phyloP scores from a whole-genome alignment of 2,329 filamentous ascomycete species.

The Colletotrichum viniferum region DNA sequence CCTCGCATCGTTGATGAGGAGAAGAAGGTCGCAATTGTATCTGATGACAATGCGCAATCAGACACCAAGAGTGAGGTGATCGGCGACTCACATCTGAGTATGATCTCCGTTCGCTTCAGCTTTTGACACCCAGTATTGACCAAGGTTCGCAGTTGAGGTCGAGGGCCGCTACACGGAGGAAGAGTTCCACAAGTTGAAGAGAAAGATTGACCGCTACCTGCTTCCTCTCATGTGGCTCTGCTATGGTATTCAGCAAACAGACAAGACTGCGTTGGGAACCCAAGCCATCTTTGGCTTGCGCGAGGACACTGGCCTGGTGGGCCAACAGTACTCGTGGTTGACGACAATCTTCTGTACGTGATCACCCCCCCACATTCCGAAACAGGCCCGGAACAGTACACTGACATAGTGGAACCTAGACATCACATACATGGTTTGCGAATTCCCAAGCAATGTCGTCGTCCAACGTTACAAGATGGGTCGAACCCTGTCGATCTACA shows the following conservation, averaged over 20 bases:
- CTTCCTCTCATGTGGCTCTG: conserved; percentile 53
- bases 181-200: conserved; percentile 40
- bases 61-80: background rate
- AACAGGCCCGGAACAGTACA: background rate
- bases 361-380: background rate
- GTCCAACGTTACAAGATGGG: conserved; percentile 34
- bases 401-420: conserved; percentile 12
- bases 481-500: conserved; percentile 10
- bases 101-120: background rate
- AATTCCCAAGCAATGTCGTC: conserved; percentile 35
- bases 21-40: conserved; percentile 4
- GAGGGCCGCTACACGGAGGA: conserved; percentile 36
- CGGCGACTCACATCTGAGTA: conserved; percentile 5
- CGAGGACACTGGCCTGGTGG: conserved; percentile 29
- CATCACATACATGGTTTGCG: conserved; percentile 32
- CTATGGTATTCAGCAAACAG: conserved; percentile 53
- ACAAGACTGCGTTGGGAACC: conserved; percentile 46
- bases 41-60: background rate
- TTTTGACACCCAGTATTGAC: background rate
- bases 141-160: background rate
- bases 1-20: background rate
- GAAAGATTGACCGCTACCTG: conserved; percentile 49
- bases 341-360: conserved; percentile 37
- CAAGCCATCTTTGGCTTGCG: conserved; percentile 43
- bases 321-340: conserved; percentile 29